A percentile compares a stretch with the other conserved stretches of the same genome.
These are phyloP conservation scores for Coprinellus aureogranulatus DNA, from an alignment of 768 basidiomycete species.

Conservation along the genomic window DNA sequence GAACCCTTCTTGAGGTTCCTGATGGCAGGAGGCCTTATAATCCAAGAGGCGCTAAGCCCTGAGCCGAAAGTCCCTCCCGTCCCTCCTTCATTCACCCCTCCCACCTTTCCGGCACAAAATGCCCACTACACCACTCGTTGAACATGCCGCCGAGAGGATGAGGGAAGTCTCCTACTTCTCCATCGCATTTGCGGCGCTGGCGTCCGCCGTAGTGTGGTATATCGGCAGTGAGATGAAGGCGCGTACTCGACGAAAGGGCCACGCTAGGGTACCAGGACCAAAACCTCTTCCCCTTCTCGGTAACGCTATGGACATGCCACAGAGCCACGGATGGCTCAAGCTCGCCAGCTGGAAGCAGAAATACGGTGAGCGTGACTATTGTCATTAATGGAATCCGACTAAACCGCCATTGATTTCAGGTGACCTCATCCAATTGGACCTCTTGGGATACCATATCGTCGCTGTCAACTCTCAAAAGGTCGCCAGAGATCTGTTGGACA, in stretches of 20 bases:
- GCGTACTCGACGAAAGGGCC: background rate
- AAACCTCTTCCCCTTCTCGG: constrained; percentile 11
- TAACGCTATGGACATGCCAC: constrained; percentile 11
- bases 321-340: background rate
- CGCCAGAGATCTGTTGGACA: constrained; percentile 12
- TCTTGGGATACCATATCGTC: constrained; percentile 11
- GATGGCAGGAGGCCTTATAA: background rate
- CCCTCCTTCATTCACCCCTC: no score
- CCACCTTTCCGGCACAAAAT: background rate
- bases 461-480: constrained; percentile 11
- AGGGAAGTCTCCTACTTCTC: background rate
- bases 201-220: background rate
- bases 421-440: constrained; percentile 8
- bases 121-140: background rate
- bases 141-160: background rate
- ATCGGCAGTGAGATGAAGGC: constrained; percentile 1
- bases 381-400: background rate
- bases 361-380: constrained; percentile 8
- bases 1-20: background rate
- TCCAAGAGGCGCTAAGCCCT: background rate
- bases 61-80: no score
- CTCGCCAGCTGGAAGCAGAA: constrained; percentile 8
- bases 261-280: constrained; percentile 9
- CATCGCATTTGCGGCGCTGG: background rate
- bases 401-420: background rate